Evolutionary conservation across 352 stramenopile genomes (phyloP).

Genomic region (Globisporangium irregulare): DNA sequence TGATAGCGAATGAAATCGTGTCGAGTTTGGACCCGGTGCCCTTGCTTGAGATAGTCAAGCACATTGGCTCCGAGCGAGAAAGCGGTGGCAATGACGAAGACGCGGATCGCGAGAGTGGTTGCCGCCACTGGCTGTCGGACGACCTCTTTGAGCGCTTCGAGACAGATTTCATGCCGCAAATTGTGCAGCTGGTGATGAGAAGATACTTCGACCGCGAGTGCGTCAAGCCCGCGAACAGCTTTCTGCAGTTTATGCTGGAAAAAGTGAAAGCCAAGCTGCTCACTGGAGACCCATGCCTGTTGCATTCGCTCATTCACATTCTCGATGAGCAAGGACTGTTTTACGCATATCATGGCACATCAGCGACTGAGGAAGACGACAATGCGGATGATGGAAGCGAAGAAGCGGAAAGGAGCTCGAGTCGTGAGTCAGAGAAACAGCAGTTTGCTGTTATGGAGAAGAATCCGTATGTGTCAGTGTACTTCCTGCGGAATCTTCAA

Average conservation of each 20-base stretch:
- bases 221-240: slow-evolving; percentile 37
- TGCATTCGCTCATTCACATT: slow-evolving; percentile 47
- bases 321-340: slow-evolving; percentile 61
- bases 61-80: slow-evolving; percentile 7
- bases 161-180: slow-evolving; percentile 50
- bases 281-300: slow-evolving; percentile 33
- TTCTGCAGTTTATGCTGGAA: slow-evolving; percentile 48
- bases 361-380: not conserved
- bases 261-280: slow-evolving; percentile 27
- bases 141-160: slow-evolving; percentile 42
- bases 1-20: slow-evolving; percentile 41
- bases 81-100: not conserved
- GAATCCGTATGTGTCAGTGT: slow-evolving; percentile 29
- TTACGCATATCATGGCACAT: slow-evolving; percentile 36
- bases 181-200: slow-evolving; percentile 50
- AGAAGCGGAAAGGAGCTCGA: slow-evolving; percentile 1
- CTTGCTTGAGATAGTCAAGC: slow-evolving; percentile 30
- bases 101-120: not conserved
- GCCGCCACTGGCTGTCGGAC: slow-evolving; percentile 20
- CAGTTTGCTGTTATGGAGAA: slow-evolving; percentile 8
- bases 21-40: slow-evolving; percentile 26
- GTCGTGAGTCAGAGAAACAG: not conserved
- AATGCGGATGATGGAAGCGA: not conserved
- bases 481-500: slow-evolving; percentile 51
- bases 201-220: slow-evolving; percentile 27